These are phyloP conservation scores for Pseudomicrostroma phylloplanum DNA, from an alignment of 1,284 basidiomycete genomes.

Conservation along the genomic window DNA sequence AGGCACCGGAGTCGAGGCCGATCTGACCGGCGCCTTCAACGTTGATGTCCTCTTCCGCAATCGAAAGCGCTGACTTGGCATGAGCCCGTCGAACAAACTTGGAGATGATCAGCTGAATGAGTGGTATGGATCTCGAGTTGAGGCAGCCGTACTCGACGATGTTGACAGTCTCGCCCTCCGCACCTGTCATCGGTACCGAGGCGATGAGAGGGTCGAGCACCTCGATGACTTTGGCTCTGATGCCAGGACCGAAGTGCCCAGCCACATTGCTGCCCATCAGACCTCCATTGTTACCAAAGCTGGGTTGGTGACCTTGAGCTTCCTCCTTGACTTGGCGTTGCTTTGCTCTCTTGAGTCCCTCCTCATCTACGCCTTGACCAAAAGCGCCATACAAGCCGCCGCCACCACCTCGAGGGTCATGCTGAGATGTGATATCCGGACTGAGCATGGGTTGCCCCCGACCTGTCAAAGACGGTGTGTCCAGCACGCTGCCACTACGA, in stretches of 20 bases:
- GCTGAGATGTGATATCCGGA: slow-evolving; percentile 21
- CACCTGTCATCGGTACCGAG: slow-evolving; percentile 30
- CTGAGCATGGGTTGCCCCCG: slow-evolving; percentile 24
- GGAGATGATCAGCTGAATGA: slow-evolving; percentile 47
- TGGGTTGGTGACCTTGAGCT: neutral
- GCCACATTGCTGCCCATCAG: slow-evolving; percentile 22
- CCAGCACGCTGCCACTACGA: slow-evolving; percentile 24
- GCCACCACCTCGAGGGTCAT: neutral
- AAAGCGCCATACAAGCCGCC: neutral
- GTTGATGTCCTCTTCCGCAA: neutral
- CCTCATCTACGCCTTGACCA: neutral
- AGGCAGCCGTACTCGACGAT: slow-evolving; percentile 52
- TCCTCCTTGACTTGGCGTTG: neutral
- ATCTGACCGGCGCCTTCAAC: neutral
- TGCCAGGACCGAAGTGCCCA: slow-evolving; percentile 47
- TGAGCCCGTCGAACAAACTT: slow-evolving; percentile 23
- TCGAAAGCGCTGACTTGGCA: too few species aligned
- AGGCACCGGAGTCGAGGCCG: neutral
- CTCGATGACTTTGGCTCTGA: slow-evolving; percentile 42
- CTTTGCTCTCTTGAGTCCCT: neutral
- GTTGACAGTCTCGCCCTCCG: slow-evolving; percentile 32
- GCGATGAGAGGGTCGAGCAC: slow-evolving; percentile 37
- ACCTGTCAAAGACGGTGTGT: slow-evolving; percentile 30
- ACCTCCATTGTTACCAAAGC: neutral
- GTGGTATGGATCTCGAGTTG: slow-evolving; percentile 44